phyloP scores from a whole-genome alignment of 108 stramenopile genomes.

The Cylindrotheca closterium region DNA sequence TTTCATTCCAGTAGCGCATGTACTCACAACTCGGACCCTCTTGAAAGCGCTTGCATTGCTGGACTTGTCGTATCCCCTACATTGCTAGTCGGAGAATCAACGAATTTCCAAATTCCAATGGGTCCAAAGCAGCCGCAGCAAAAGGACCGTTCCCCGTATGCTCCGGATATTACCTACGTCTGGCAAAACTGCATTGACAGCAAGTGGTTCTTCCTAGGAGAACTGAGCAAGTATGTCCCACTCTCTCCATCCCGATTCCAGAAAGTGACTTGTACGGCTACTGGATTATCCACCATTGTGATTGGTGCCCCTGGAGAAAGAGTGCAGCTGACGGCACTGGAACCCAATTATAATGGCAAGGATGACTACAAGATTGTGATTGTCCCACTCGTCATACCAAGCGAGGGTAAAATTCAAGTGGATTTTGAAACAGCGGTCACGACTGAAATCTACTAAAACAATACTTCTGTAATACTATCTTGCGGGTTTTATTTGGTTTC shows the following conservation, averaged over 20 bases:
- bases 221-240: slow-evolving; percentile 34
- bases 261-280: slow-evolving; percentile 9
- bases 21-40: neutral
- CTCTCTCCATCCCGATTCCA: slow-evolving; percentile 29
- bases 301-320: slow-evolving; percentile 14
- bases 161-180: slow-evolving; percentile 18
- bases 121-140: too few species aligned
- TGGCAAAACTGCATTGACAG: slow-evolving; percentile 11
- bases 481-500: too few species aligned
- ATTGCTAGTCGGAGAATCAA: neutral
- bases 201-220: slow-evolving; percentile 30
- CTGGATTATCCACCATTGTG: slow-evolving; percentile 5
- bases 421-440: too few species aligned
- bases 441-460: too few species aligned
- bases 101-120: slow-evolving; percentile 1
- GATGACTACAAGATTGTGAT: neutral
- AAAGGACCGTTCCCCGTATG: slow-evolving; percentile 4
- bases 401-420: neutral
- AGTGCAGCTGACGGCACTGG: slow-evolving; percentile 18
- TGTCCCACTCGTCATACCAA: neutral
- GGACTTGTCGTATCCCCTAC: neutral
- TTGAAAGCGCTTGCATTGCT: slow-evolving; percentile 3
- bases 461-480: too few species aligned
- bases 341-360: neutral
- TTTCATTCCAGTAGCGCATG: neutral